Conservation (phyloP, 2,329 filamentous ascomycete genomes). For the Gaeumannomyces sp. region DNA sequence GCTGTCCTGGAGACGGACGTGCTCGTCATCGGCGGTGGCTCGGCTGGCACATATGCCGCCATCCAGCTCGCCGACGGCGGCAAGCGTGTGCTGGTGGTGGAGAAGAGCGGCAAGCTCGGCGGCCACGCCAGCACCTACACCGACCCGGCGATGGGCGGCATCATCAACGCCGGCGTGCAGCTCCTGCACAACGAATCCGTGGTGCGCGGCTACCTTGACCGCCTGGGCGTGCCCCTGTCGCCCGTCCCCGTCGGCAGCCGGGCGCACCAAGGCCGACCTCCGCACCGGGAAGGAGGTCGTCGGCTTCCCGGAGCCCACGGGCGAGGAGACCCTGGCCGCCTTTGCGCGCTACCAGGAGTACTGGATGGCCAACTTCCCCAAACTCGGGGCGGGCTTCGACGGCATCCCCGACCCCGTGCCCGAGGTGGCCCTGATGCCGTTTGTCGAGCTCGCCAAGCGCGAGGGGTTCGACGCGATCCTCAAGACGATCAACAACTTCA, state of each 20-base stretch:
- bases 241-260: conserved; percentile 34
- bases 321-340: not conserved
- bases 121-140: conserved; percentile 19
- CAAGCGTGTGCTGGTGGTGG: conserved; percentile 17
- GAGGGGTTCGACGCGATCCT: conserved; percentile 12
- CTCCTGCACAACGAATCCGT: conserved; percentile 19
- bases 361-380: conserved; percentile 9
- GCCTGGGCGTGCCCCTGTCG: conserved; percentile 14
- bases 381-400: conserved; percentile 14
- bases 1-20: conserved; percentile 12
- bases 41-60: conserved; percentile 19
- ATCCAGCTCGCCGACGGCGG: conserved; percentile 15
- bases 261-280: conserved; percentile 4
- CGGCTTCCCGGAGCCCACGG: conserved; percentile 8
- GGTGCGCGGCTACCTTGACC: conserved; percentile 38
- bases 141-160: conserved; percentile 16
- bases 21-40: conserved; percentile 18
- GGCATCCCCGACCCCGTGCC: conserved; percentile 10
- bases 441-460: conserved; percentile 2
- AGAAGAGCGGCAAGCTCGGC: conserved; percentile 16
- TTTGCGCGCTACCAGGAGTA: conserved; percentile 5
- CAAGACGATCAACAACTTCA: conserved; percentile 7
- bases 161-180: conserved; percentile 19
- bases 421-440: conserved; percentile 9
- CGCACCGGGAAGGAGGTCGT: conserved; percentile 5